Evolutionary conservation across 345 rosid species (phyloP).

Genomic region (Salix arbutifolia): DNA sequence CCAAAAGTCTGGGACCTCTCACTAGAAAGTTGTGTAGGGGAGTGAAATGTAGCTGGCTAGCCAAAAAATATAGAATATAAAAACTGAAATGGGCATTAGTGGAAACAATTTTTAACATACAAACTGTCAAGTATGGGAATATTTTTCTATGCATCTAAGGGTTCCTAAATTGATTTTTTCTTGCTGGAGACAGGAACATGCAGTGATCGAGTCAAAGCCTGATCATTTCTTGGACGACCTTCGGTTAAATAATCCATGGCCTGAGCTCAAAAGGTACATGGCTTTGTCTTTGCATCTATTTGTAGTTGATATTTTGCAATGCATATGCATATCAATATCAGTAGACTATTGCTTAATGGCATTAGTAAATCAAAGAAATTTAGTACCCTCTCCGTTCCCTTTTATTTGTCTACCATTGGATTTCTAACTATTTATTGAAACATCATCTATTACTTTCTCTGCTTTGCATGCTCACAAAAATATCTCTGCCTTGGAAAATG

Average conservation of each 20-base stretch:
- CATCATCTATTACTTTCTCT: too few species aligned
- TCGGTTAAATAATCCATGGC: constrained; percentile 94
- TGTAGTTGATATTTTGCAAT: not conserved
- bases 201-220: constrained; percentile 88
- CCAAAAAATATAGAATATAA: not conserved
- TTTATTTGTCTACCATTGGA: too few species aligned
- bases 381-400: too few species aligned
- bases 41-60: not conserved
- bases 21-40: not conserved
- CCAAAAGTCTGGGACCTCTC: not conserved
- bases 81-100: not conserved
- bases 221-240: constrained; percentile 96
- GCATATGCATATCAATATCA: not conserved
- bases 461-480: too few species aligned
- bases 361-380: too few species aligned
- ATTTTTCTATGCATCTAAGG: not conserved
- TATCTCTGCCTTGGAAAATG: too few species aligned
- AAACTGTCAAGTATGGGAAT: not conserved
- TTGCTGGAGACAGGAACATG: constrained; percentile 61
- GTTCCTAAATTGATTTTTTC: not conserved
- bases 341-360: too few species aligned
- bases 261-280: constrained; percentile 65
- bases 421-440: too few species aligned
- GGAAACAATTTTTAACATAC: not conserved
- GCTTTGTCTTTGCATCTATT: not conserved